Conservation (phyloP, 495 filamentous ascomycete genomes). For the Chaetomium cochliodes region DNA sequence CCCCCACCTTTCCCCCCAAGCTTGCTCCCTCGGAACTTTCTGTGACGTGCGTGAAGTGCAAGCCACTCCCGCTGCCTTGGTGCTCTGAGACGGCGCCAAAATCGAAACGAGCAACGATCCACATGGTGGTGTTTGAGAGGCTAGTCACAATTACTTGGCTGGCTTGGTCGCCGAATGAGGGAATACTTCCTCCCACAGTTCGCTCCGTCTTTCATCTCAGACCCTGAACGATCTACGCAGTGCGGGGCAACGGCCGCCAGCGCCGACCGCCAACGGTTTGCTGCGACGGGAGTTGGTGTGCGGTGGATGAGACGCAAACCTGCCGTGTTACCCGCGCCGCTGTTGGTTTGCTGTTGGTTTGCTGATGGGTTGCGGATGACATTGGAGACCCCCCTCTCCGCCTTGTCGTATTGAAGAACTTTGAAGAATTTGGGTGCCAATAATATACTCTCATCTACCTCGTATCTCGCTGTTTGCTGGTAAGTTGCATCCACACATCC, state of each 20-base stretch:
- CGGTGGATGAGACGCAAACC: neutral
- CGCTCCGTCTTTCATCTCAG: neutral
- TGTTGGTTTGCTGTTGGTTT: neutral
- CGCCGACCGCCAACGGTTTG: neutral
- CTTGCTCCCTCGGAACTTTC: too few relatives aligned
- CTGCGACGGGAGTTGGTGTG: neutral
- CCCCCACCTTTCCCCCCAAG: too few relatives aligned
- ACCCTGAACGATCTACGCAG: neutral
- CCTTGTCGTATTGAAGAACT: neutral
- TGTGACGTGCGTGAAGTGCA: too few relatives aligned
- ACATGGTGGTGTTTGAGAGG: neutral
- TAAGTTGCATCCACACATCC: neutral
- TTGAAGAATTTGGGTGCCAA: neutral
- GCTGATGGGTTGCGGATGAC: neutral
- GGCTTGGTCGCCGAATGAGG: neutral
- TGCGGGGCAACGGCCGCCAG: neutral
- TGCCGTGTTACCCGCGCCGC: neutral
- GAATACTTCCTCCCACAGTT: neutral
- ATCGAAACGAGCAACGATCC: neutral
- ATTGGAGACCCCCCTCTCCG: neutral
- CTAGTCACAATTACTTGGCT: neutral
- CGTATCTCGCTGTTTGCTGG: constrained; percentile 1
- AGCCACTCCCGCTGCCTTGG: neutral
- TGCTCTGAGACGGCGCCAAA: constrained; percentile 1
- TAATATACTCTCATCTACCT: neutral